Evolutionary conservation across 1,284 basidiomycete genomes (phyloP).

Genomic region (Sporisorium iseilematis-ciliati): DNA sequence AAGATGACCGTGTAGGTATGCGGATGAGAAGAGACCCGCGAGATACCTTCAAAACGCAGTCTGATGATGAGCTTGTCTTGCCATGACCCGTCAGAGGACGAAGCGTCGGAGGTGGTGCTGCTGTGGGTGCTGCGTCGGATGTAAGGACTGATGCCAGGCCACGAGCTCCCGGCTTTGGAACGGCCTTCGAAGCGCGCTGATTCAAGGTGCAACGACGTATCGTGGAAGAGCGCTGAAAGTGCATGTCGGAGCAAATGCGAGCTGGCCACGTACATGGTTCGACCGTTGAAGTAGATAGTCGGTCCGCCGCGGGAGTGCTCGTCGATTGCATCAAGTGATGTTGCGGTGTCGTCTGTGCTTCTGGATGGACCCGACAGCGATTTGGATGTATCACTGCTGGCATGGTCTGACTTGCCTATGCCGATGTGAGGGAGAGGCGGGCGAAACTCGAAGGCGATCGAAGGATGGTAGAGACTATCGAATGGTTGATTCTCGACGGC

Average conservation of each 20-base stretch:
- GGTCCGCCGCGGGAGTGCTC: slow-evolving; percentile 34
- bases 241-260: slow-evolving; percentile 60
- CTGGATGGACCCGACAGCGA: neutral
- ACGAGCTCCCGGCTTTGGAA: slow-evolving; percentile 30
- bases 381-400: neutral
- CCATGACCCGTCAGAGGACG: neutral
- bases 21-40: slow-evolving; percentile 51
- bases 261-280: slow-evolving; percentile 60
- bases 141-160: slow-evolving; percentile 45
- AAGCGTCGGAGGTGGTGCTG: neutral
- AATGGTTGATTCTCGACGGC: slow-evolving; percentile 12
- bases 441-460: slow-evolving; percentile 55
- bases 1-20: slow-evolving; percentile 67
- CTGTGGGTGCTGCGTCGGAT: slow-evolving; percentile 14
- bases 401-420: slow-evolving; percentile 22
- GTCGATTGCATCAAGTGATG: slow-evolving; percentile 15
- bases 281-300: slow-evolving; percentile 59
- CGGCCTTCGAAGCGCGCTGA: slow-evolving; percentile 51
- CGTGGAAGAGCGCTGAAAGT: slow-evolving; percentile 57
- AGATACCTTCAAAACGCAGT: slow-evolving; percentile 58
- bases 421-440: slow-evolving; percentile 43
- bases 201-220: slow-evolving; percentile 52
- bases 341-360: neutral
- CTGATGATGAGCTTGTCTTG: slow-evolving; percentile 56
- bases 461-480: slow-evolving; percentile 55